phyloP scores from a whole-genome alignment of 2,329 filamentous ascomycete genomes.

The Hirsutella rhossiliensis region DNA sequence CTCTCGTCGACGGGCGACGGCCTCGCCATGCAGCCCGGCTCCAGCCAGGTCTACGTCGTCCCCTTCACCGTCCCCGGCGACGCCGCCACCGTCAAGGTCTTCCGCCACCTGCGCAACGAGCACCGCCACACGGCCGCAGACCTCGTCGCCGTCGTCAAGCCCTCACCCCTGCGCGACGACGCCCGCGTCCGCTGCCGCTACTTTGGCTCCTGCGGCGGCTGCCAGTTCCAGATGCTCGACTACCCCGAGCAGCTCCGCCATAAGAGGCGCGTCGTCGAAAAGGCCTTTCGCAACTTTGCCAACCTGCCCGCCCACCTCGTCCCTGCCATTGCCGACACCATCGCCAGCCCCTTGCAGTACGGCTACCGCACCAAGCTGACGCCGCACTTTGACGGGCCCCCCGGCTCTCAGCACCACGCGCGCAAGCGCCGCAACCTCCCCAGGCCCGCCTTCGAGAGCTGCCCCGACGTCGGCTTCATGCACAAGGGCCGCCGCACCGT shows the following conservation, averaged over 20 bases:
- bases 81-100: constrained; percentile 63
- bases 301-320: constrained; percentile 63
- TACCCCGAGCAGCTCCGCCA: constrained; percentile 76
- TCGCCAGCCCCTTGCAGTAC: constrained; percentile 82
- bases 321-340: constrained; percentile 69
- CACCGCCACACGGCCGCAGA: constrained; percentile 63
- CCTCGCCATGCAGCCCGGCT: constrained; percentile 59
- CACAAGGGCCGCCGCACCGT: constrained; percentile 68
- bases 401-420: constrained; percentile 34
- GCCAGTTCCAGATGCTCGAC: constrained; percentile 94
- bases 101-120: constrained; percentile 53
- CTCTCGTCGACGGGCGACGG: constrained; percentile 90
- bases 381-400: constrained; percentile 82
- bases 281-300: constrained; percentile 86
- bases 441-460: constrained; percentile 37
- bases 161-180: constrained; percentile 68
- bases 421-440: constrained; percentile 33
- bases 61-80: constrained; percentile 86
- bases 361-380: constrained; percentile 95
- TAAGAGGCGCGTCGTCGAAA: constrained; percentile 79
- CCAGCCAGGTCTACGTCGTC: constrained; percentile 63
- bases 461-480: constrained; percentile 84
- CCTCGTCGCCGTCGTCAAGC: constrained; percentile 63
- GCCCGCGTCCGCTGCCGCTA: constrained; percentile 70
- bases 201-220: constrained; percentile 79